Percentiles rank a stretch among this genome's conserved stretches.
Evolutionary conservation across 192 early-diverging fungal genomes (phyloP).

Genomic region (Podila minutissima): DNA sequence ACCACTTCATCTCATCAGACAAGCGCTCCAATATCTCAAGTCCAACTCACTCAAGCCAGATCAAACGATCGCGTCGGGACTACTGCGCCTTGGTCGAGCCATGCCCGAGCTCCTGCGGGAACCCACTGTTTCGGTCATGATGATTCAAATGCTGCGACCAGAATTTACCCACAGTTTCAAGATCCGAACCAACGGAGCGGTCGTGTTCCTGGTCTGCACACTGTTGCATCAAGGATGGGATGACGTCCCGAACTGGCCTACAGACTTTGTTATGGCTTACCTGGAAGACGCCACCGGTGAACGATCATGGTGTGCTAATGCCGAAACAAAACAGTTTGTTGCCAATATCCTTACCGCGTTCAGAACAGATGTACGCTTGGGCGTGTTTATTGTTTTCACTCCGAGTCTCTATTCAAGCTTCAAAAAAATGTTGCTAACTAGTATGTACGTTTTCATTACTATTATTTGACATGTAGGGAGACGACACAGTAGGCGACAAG

Average conservation of each 20-base stretch:
- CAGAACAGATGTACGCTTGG: constrained; percentile 13
- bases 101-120: constrained; percentile 38
- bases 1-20: constrained; percentile 32
- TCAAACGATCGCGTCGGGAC: constrained; percentile 32
- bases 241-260: constrained; percentile 41
- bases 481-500: constrained; percentile 14
- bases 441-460: too few relatives aligned
- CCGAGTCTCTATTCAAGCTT: background rate
- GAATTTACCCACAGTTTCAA: constrained; percentile 49
- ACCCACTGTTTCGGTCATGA: constrained; percentile 14
- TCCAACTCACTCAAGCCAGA: constrained; percentile 45
- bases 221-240: constrained; percentile 43
- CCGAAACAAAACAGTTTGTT: constrained; percentile 33
- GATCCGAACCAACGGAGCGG: constrained; percentile 41
- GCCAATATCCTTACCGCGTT: constrained; percentile 40
- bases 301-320: constrained; percentile 38
- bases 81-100: constrained; percentile 33
- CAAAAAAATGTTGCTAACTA: too few relatives aligned
- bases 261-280: constrained; percentile 50
- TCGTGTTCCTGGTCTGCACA: constrained; percentile 36
- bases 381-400: background rate
- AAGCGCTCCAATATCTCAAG: constrained; percentile 35
- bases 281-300: constrained; percentile 43
- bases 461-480: background rate
- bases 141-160: constrained; percentile 45